Evolutionary conservation across 1,284 basidiomycete species (phyloP).

Genomic region (Microbotryum silenes-acaulis): DNA sequence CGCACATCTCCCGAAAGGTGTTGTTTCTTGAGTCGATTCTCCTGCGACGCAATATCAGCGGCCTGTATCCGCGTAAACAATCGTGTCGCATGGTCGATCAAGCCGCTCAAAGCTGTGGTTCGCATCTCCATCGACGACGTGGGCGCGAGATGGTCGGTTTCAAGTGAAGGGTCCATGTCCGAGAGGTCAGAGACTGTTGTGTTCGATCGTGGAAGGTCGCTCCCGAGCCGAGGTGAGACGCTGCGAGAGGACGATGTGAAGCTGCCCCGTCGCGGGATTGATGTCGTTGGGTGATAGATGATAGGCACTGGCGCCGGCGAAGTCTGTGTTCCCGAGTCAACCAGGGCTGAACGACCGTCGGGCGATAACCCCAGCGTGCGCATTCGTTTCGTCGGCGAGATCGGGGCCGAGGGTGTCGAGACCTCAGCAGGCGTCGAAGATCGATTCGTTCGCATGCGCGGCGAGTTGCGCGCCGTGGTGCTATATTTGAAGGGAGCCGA

Average conservation of each 20-base stretch:
- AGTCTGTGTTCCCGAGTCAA: constrained; percentile 21
- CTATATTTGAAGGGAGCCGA: background rate
- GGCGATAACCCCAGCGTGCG: background rate
- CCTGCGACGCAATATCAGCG: constrained; percentile 79
- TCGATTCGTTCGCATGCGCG: too few species aligned
- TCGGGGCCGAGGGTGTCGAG: background rate
- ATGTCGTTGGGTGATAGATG: background rate
- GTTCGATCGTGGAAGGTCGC: constrained; percentile 3
- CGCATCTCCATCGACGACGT: constrained; percentile 10
- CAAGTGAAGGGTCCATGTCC: constrained; percentile 5
- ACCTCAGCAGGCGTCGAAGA: too few species aligned
- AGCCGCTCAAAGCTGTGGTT: constrained; percentile 26
- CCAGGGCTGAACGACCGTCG: background rate
- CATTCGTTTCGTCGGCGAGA: background rate
- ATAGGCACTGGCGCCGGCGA: constrained; percentile 5
- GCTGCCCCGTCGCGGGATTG: background rate
- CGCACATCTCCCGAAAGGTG: constrained; percentile 76
- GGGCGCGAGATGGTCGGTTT: background rate
- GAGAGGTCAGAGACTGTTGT: constrained; percentile 17
- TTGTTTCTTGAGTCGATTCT: constrained; percentile 83
- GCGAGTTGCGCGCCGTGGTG: too few species aligned
- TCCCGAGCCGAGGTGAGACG: constrained; percentile 1
- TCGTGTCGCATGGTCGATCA: constrained; percentile 31
- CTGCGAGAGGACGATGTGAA: background rate
- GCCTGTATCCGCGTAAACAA: constrained; percentile 26